A percentile compares a stretch with the other conserved stretches of the same genome.
These are phyloP conservation scores for Penstemon newberryi DNA, from an alignment of 257 asterid genomes.

Conservation along the genomic window DNA sequence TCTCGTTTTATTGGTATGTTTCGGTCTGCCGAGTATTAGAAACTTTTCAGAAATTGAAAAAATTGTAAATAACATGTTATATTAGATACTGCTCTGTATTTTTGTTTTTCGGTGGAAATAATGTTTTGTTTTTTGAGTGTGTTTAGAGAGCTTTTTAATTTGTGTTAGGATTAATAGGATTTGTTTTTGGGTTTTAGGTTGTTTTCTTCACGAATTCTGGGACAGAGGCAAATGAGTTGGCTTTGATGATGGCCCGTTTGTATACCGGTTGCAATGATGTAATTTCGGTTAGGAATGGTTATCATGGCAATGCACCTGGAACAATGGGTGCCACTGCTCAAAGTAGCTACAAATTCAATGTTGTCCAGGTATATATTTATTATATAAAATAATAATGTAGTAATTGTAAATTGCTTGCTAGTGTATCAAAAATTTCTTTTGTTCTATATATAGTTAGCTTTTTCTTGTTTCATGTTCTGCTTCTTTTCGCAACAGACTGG, in stretches of 20 bases:
- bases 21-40: too few relatives aligned
- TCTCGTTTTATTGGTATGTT: too few relatives aligned
- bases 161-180: not conserved
- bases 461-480: not conserved
- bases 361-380: slow-evolving; percentile 65
- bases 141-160: not conserved
- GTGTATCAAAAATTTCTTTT: too few relatives aligned
- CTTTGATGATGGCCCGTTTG: slow-evolving; percentile 78
- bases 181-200: slow-evolving; percentile 42
- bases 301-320: slow-evolving; percentile 90
- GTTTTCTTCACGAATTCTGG: slow-evolving; percentile 95
- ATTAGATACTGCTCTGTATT: not conserved
- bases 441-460: too few relatives aligned
- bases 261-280: slow-evolving; percentile 75
- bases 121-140: too few relatives aligned
- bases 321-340: slow-evolving; percentile 93
- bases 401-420: too few relatives aligned
- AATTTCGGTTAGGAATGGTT: slow-evolving; percentile 78
- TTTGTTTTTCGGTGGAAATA: not conserved
- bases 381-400: too few relatives aligned
- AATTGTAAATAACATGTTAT: too few relatives aligned
- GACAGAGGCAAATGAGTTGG: slow-evolving; percentile 94
- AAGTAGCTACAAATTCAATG: slow-evolving; percentile 79
- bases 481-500: slow-evolving; percentile 57
- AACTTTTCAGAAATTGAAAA: too few relatives aligned